Conservation (phyloP, 2,329 filamentous ascomycete genomes). For the Fusarium sp. region DNA sequence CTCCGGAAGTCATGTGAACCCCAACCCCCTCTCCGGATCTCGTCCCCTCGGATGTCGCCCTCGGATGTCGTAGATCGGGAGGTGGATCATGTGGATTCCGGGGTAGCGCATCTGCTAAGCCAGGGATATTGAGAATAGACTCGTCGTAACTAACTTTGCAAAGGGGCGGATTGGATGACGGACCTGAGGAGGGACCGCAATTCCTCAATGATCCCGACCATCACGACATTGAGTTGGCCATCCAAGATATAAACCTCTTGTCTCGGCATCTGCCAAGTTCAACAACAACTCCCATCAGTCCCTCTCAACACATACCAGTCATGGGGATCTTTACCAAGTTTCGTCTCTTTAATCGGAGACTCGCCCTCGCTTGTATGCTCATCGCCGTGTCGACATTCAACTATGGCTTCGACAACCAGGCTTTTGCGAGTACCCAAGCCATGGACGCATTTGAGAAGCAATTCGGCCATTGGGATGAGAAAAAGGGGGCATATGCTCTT, state of each 20-base stretch:
- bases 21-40: not conserved
- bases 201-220: slow-evolving; percentile 30
- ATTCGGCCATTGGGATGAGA: slow-evolving; percentile 46
- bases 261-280: too few species aligned
- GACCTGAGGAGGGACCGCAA: not conserved
- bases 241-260: slow-evolving; percentile 11
- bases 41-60: not conserved
- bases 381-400: slow-evolving; percentile 52
- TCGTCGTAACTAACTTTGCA: not conserved
- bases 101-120: not conserved
- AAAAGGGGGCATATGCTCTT: slow-evolving; percentile 39
- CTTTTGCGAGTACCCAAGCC: slow-evolving; percentile 48
- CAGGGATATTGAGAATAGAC: not conserved
- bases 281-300: too few species aligned
- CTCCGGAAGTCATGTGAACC: not conserved
- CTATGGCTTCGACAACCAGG: slow-evolving; percentile 54
- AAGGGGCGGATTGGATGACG: not conserved
- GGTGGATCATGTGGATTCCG: not conserved
- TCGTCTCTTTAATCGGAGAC: slow-evolving; percentile 37
- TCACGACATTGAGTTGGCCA: slow-evolving; percentile 24
- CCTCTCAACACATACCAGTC: not conserved
- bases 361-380: slow-evolving; percentile 34
- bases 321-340: slow-evolving; percentile 37
- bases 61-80: not conserved
- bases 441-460: slow-evolving; percentile 49